phyloP scores from a whole-genome alignment of 768 basidiomycete genomes.

The Hypsizygus marmoreus region DNA sequence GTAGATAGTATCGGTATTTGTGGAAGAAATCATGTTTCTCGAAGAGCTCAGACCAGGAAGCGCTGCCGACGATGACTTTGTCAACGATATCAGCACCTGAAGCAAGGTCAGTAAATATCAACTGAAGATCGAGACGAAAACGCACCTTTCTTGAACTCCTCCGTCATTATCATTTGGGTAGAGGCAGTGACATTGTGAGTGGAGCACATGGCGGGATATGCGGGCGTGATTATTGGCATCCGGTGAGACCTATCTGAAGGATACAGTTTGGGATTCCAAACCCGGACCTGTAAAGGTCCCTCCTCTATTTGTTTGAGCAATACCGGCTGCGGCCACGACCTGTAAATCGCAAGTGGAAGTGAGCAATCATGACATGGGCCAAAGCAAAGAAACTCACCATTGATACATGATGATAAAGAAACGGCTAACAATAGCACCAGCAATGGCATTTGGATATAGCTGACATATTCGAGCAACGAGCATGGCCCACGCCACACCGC shows the following conservation, averaged over 20 bases:
- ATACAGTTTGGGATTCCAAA: slow-evolving; percentile 98
- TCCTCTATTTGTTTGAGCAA: slow-evolving; percentile 95
- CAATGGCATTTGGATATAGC: slow-evolving; percentile 91
- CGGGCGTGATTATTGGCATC: slow-evolving; percentile 99
- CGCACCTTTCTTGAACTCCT: slow-evolving; percentile 90
- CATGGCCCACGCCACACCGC: slow-evolving; percentile 98
- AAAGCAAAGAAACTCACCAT: slow-evolving; percentile 58
- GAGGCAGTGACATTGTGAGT: slow-evolving; percentile 97
- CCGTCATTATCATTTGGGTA: slow-evolving; percentile 94
- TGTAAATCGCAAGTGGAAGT: slow-evolving; percentile 37
- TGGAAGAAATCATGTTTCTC: slow-evolving; percentile 95
- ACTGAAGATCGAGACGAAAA: background rate
- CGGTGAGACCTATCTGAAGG: slow-evolving; percentile 91
- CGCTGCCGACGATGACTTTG: slow-evolving; percentile 81
- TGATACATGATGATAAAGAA: slow-evolving; percentile 99
- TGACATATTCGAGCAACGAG: slow-evolving; percentile 99
- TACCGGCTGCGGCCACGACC: slow-evolving; percentile 99
- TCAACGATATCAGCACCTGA: slow-evolving; percentile 92
- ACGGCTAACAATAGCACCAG: slow-evolving; percentile 93
- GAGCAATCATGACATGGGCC: background rate
- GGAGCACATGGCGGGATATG: slow-evolving; percentile 98
- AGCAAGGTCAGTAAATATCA: slow-evolving; percentile 14
- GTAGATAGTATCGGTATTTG: slow-evolving; percentile 94
- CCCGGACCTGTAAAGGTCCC: slow-evolving; percentile 87
- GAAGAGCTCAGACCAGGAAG: slow-evolving; percentile 93